Base-by-base conservation (phyloP, 2,329 filamentous ascomycete genomes). In the Ophiostoma pallidulum region DNA sequence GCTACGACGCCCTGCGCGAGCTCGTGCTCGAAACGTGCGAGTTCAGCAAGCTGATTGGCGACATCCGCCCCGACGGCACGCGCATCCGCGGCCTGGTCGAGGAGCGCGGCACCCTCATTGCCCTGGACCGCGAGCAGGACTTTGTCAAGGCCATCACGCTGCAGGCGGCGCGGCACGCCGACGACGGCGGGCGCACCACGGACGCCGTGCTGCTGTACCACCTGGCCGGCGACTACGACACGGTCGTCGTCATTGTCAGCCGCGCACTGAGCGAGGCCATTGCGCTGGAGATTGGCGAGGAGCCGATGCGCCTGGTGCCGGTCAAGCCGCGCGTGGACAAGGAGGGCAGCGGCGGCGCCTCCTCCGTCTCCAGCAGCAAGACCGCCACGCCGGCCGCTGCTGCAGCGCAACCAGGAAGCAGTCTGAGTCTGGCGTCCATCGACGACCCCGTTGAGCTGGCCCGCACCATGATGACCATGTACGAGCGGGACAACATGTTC, bases 1-100 rank as follows among this genome's bases (percentile, higher is more conserved):
- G 91, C 65, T 88, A 96, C 64, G 88, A 95, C 64, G 91, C 89
- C 7, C 72, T 98, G 49, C 86, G 90, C 31, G 92, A 97, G 65
- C 80, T 97, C 48, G 89, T 96, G 22, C 74, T 98, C n/a, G 92
- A 98, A 67, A 95, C 90, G 18, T 81, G 91, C 55, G 92, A 98
- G 61, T 98, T 97, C 65, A 91, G 90, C 59, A 86, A 88, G 59
- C 72, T 98, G 13, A 80, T 98, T 41, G 92, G 94, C 45, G 94
- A 98, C 62, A 89, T 98, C 57, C 78, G 82, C 51, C 78, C 80
- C 2, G 88, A 97, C 60, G 92, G 92, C 19, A 82, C 80, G 52
- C 83, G 90, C 50, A 87, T 95, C 56, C 80, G 79, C 49, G 92
- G 92, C 44, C 78, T 88, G 22, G 90, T 98, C 53, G 90, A 97